Percentiles rank a stretch among this genome's conserved stretches.
phyloP scores from a whole-genome alignment of 768 basidiomycete species.

The Leccinum obscurum region DNA sequence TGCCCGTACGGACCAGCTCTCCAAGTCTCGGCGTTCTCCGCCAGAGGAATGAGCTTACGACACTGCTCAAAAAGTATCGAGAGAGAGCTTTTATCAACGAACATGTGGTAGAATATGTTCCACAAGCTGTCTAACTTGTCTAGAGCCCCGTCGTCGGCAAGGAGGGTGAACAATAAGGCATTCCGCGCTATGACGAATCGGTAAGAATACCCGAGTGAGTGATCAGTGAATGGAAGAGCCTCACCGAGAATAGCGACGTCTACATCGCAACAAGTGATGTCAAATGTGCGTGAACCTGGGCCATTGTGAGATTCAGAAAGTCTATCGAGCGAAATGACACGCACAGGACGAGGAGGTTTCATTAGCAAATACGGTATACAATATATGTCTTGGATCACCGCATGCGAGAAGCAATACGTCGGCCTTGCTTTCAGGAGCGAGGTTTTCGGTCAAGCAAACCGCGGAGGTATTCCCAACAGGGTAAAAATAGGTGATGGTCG shows the following conservation, averaged over 20 bases:
- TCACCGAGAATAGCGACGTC: constrained; percentile 29
- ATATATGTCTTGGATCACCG: constrained; percentile 52
- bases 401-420: constrained; percentile 52
- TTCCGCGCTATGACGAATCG: constrained; percentile 27
- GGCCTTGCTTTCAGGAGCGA: constrained; percentile 42
- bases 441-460: constrained; percentile 45
- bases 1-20: constrained; percentile 26
- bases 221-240: neutral
- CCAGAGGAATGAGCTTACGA: constrained; percentile 24
- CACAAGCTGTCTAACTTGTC: constrained; percentile 21
- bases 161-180: constrained; percentile 24
- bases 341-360: constrained; percentile 8
- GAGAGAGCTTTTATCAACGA: constrained; percentile 20
- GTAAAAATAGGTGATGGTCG: constrained; percentile 45
- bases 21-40: constrained; percentile 21
- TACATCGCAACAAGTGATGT: constrained; percentile 33
- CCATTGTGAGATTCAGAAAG: neutral
- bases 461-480: constrained; percentile 61
- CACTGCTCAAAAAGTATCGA: constrained; percentile 26
- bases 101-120: constrained; percentile 29
- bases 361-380: constrained; percentile 44
- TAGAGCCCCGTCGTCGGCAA: constrained; percentile 20
- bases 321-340: neutral
- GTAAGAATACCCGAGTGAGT: neutral
- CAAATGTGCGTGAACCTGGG: constrained; percentile 19